phyloP scores from a whole-genome alignment of 2,329 filamentous ascomycete genomes.

The Nothophaeocryptopus gaeumannii region DNA sequence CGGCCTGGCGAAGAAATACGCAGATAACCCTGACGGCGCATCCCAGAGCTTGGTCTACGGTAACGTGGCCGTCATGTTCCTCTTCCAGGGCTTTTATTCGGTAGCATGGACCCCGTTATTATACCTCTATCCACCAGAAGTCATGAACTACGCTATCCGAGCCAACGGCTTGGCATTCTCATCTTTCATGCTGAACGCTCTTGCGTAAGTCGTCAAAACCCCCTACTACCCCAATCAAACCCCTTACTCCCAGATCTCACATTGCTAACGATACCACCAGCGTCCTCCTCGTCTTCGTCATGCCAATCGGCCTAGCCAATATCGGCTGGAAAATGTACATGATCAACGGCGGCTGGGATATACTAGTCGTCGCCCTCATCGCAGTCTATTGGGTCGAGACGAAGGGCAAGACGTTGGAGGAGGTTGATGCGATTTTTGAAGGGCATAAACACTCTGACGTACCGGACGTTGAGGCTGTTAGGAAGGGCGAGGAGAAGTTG shows the following conservation, averaged over 20 bases:
- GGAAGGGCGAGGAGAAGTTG: conserved; percentile 19
- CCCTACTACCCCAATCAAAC: neutral
- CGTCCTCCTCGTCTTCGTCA: conserved; percentile 37
- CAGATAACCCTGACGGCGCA: conserved; percentile 23
- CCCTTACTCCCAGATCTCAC: too few relatives aligned
- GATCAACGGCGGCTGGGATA: conserved; percentile 45
- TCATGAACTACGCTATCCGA: conserved; percentile 51
- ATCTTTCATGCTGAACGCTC: conserved; percentile 22
- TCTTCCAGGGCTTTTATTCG: conserved; percentile 53
- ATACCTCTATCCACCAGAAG: conserved; percentile 50
- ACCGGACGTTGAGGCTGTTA: conserved; percentile 26
- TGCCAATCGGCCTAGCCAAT: conserved; percentile 56
- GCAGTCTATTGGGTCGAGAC: conserved; percentile 31
- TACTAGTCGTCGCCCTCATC: conserved; percentile 41
- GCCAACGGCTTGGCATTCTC: conserved; percentile 41
- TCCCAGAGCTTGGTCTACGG: conserved; percentile 38
- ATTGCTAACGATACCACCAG: too few relatives aligned
- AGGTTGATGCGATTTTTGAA: conserved; percentile 34
- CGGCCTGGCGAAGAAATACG: conserved; percentile 46
- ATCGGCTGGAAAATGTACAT: conserved; percentile 47
- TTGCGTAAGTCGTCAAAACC: conserved; percentile 20
- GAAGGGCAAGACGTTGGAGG: conserved; percentile 32
- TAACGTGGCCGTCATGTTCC: conserved; percentile 50
- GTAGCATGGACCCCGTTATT: conserved; percentile 52
- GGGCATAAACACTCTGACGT: conserved; percentile 28